Base-by-base conservation (phyloP, 345 rosid species). In the Gossypium longicalyx region DNA sequence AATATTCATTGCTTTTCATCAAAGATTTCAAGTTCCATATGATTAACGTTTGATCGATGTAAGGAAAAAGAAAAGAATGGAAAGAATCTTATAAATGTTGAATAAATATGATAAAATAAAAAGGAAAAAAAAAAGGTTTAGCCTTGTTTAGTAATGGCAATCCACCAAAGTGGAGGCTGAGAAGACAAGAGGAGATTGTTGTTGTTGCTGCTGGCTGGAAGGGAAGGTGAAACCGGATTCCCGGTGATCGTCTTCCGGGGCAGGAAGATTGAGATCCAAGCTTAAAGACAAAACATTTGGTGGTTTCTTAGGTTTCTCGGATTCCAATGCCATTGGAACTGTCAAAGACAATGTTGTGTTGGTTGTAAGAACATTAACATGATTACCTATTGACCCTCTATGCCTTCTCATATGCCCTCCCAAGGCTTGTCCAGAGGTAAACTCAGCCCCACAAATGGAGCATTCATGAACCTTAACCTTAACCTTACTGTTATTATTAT, bases 401-500 rank as follows among this genome's bases (percentile, higher is more conserved):
- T 96, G 99, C 76, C 99, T 82, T 82, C 99, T 79, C 99, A 96
- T 96, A 72, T 96, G 99, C 19, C 99, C 99, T 3, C 99, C 99
- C 66, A 96, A 82, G 9, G 99, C 99, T 84, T 96, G 99, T 8
- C 99, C 99, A 0, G 99, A 96, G 5, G 87, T 84, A 56, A 96
- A 96, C 76, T 89, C 97, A 0, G 93, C 91, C 7, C 98, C 97
- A 53, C 99, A 96, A 72, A 93, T 83, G 1, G 92, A 90, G 79
- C 99, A 96, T 77, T 89, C 99, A 45, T 96, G 99, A 69, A 93
- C 84, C 84, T 96, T 93, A 69, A 93, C 84, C 84, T 95, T 93
- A 5, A 52, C 52, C 68, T 69, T 80, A n/a, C 72, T 64, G 73
- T 78, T 80, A 60, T 71, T 78, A 10, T 75, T 74, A 65, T 67